Base-by-base conservation (phyloP, 192 early-diverging fungal species). In the Gaertneriomyces semiglobifer region DNA sequence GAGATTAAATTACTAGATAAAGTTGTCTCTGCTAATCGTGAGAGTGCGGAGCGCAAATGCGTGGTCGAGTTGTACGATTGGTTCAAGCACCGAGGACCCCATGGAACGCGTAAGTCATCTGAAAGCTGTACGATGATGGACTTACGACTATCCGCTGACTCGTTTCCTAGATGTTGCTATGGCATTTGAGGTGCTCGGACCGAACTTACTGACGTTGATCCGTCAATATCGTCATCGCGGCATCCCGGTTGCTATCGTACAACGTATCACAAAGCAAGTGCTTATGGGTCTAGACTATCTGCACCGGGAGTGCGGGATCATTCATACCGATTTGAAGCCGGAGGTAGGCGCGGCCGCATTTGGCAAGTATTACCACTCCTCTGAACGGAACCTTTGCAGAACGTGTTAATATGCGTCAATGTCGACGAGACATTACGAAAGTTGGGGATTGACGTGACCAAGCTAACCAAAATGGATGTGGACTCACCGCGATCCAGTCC, bases 301-400 rank as follows among this genome's bases (percentile, higher is more conserved):
- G 69, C 96, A 99, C 75, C 79, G 86, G 3, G 87, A 91, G 51
- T 99, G 96, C 78, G 85, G 86, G 40, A 94, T 99, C 64, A 96
- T 99, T 59, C 96, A 99, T 78, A 99, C 96, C 0, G 96, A 99
- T 74, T 73, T 99, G 46, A 99, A 99, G 67, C 96, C 95, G 9
- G 96, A 98, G 78, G 76, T 80, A 40, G 16, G 60, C 57, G 6
- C 9, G 33, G 42, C 53, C 16, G 33, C 40, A 12, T 18, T 55
- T 47, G 6, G 20, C 50, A 52, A 18, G n/a, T 52, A 52, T 39
- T 14, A 57, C 19, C 33, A 14, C 39, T 16, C 55, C 9, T 3
- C 55, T 57, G 55, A 57, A 33, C 8, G 12, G 4, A 56, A 39
- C 8, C 10, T 63, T 38, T 51, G 6, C 52, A 83, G 76, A 98